These are phyloP conservation scores for Penicillium odoratum DNA, from an alignment of 495 filamentous ascomycete genomes.

Conservation along the genomic window DNA sequence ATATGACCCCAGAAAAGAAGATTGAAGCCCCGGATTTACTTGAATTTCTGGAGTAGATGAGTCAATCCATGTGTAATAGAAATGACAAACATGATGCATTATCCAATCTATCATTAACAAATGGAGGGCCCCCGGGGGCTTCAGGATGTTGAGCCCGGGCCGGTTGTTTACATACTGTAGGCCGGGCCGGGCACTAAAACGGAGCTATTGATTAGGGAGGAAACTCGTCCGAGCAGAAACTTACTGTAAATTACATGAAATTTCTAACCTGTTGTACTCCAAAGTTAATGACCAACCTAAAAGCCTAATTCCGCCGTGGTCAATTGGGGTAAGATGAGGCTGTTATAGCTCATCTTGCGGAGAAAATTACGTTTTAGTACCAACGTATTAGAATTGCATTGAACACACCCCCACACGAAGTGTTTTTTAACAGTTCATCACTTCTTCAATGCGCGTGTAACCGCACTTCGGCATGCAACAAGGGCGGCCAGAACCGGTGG, in stretches of 20 bases:
- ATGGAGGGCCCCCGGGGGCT: conserved; percentile 6
- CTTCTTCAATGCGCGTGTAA: background rate
- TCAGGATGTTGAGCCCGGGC: conserved; percentile 1
- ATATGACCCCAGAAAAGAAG: background rate
- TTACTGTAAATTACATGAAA: background rate
- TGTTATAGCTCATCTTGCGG: background rate
- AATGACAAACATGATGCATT: background rate
- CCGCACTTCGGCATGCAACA: background rate
- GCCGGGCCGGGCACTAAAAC: background rate
- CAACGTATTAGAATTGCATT: background rate
- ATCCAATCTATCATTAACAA: background rate
- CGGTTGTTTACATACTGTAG: background rate
- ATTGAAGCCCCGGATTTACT: background rate
- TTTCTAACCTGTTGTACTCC: background rate
- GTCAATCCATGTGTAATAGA: background rate
- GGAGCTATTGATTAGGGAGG: background rate
- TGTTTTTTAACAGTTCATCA: background rate
- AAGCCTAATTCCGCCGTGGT: background rate
- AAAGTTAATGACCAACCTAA: background rate
- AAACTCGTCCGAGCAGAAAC: background rate
- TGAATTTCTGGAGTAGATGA: background rate
- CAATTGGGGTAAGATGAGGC: background rate
- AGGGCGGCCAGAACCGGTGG: background rate
- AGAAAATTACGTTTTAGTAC: background rate
- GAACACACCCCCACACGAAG: background rate